These are phyloP conservation scores for Cicer judaicum DNA, from an alignment of 306 rosid genomes.

Conservation along the genomic window DNA sequence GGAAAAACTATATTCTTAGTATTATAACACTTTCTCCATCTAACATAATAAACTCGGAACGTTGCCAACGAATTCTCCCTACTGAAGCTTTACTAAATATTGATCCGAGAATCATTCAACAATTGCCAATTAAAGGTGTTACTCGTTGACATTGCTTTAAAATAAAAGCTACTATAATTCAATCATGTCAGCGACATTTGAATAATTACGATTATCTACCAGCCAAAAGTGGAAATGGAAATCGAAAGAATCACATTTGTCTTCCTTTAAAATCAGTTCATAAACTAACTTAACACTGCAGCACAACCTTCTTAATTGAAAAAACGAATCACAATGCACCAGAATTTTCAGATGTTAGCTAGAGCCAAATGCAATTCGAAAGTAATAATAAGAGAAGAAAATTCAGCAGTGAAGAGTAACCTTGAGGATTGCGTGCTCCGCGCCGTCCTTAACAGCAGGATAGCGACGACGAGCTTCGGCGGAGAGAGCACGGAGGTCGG, in stretches of 20 bases:
- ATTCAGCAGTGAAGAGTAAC: slow-evolving; percentile 45
- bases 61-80: background rate
- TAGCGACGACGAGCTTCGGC: slow-evolving; percentile 99
- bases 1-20: background rate
- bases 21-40: slow-evolving; percentile 5
- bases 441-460: slow-evolving; percentile 93
- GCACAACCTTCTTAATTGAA: slow-evolving; percentile 16
- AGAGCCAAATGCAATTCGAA: slow-evolving; percentile 36
- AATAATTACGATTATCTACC: slow-evolving; percentile 16
- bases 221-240: slow-evolving; percentile 30
- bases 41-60: slow-evolving; percentile 26
- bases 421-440: slow-evolving; percentile 95
- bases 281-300: slow-evolving; percentile 28
- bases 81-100: background rate
- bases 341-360: slow-evolving; percentile 32
- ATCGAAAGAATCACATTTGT: slow-evolving; percentile 14
- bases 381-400: background rate
- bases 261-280: slow-evolving; percentile 28
- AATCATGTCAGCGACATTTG: background rate
- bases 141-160: slow-evolving; percentile 27
- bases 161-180: slow-evolving; percentile 36
- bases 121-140: background rate
- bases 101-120: slow-evolving; percentile 39
- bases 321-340: slow-evolving; percentile 40
- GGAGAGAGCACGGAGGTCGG: slow-evolving; percentile 98